These are phyloP conservation scores for Serpula lacrymans DNA, from an alignment of 768 basidiomycete genomes.

Conservation along the genomic window DNA sequence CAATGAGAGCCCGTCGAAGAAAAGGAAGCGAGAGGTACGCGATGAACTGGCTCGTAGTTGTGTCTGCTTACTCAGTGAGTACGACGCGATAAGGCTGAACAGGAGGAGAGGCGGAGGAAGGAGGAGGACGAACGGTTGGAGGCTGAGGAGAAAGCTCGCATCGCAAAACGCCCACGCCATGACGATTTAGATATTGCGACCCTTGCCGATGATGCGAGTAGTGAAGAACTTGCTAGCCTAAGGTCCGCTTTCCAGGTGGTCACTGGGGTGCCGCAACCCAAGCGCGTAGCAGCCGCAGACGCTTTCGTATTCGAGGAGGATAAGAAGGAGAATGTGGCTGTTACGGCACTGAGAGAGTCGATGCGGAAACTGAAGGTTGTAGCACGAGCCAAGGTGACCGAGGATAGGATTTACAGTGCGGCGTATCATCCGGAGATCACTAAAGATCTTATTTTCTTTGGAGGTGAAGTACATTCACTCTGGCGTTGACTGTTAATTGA, in stretches of 20 bases:
- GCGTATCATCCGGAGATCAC: conserved; percentile 77
- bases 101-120: conserved; percentile 44
- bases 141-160: conserved; percentile 58
- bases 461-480: conserved; percentile 43
- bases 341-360: conserved; percentile 50
- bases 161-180: conserved; percentile 67
- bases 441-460: conserved; percentile 85
- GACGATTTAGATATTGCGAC: conserved; percentile 58
- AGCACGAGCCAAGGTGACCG: conserved; percentile 77
- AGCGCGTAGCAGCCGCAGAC: conserved; percentile 42
- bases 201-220: conserved; percentile 49
- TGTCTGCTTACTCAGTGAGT: neutral
- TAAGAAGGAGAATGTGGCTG: conserved; percentile 44
- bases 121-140: conserved; percentile 61
- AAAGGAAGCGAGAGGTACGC: conserved; percentile 62
- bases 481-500: neutral
- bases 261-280: conserved; percentile 32
- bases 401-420: conserved; percentile 71
- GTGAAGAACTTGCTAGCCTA: conserved; percentile 44
- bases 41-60: neutral
- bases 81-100: conserved; percentile 38
- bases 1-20: conserved; percentile 64
- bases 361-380: conserved; percentile 60
- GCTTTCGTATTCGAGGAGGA: conserved; percentile 50
- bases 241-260: conserved; percentile 41